These are phyloP conservation scores for Misopates orontium DNA, from an alignment of 257 asterid genomes.

Conservation along the genomic window DNA sequence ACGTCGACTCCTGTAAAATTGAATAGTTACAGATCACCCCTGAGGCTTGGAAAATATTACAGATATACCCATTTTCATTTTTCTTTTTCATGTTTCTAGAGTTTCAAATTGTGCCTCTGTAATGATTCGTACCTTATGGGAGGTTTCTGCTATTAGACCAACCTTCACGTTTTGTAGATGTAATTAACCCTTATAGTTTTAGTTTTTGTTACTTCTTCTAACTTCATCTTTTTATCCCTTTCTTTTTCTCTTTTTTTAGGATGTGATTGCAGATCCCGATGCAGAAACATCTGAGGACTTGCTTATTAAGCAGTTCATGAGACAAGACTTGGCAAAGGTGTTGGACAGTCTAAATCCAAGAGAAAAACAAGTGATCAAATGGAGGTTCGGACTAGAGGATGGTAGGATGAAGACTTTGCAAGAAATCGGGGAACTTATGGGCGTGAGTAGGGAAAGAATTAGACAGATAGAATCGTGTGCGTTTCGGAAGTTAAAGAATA, in stretches of 20 bases:
- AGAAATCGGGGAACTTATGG: slow-evolving; percentile 92
- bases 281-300: slow-evolving; percentile 79
- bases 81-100: no score
- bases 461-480: slow-evolving; percentile 85
- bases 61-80: no score
- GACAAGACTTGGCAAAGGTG: slow-evolving; percentile 71
- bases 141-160: no score
- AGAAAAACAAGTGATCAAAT: slow-evolving; percentile 74
- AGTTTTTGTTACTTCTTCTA: neutral
- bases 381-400: slow-evolving; percentile 86
- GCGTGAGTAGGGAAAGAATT: slow-evolving; percentile 91
- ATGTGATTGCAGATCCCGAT: slow-evolving; percentile 80
- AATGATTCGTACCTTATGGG: no score
- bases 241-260: slow-evolving; percentile 52
- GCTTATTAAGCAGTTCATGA: slow-evolving; percentile 75
- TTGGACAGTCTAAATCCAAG: slow-evolving; percentile 70
- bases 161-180: no score
- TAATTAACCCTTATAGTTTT: no score
- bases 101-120: no score
- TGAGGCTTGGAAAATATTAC: no score
- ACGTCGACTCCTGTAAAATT: no score
- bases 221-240: slow-evolving; percentile 5
- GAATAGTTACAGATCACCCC: no score
- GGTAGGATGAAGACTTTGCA: slow-evolving; percentile 86
- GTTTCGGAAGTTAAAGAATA: slow-evolving; percentile 88